Percentiles rank a stretch among this genome's conserved stretches.
Evolutionary conservation across 2,329 filamentous ascomycete species (phyloP).

Genomic region (Davidsoniella australis): DNA sequence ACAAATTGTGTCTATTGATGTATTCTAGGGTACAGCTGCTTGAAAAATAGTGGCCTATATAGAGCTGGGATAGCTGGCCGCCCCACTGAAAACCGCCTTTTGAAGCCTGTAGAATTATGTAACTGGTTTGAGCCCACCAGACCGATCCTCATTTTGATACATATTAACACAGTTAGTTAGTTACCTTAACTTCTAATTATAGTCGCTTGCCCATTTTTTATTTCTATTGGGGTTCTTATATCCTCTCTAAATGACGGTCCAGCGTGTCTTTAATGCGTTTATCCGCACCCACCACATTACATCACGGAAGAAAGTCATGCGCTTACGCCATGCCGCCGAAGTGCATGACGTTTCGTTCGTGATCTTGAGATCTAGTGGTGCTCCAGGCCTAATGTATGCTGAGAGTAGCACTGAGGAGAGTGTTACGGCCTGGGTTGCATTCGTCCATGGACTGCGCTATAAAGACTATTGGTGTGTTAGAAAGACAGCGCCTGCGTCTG

Average conservation of each 20-base stretch:
- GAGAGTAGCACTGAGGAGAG: constrained; percentile 36
- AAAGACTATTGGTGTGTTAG: constrained; percentile 53
- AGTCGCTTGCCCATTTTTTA: neutral
- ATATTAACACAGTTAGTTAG: no score
- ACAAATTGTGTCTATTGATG: no score
- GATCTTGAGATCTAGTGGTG: constrained; percentile 48
- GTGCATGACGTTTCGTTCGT: constrained; percentile 40
- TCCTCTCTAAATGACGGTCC: no score
- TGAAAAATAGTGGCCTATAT: no score
- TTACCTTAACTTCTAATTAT: no score
- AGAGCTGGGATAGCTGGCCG: no score
- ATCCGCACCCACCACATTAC: constrained; percentile 72
- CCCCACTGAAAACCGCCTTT: no score
- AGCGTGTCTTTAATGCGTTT: constrained; percentile 30
- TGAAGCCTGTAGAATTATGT: no score
- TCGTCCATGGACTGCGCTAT: constrained; percentile 48
- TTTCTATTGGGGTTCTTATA: neutral
- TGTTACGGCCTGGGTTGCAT: constrained; percentile 45
- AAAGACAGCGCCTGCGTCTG: constrained; percentile 26
- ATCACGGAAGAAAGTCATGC: constrained; percentile 51
- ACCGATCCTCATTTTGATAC: no score
- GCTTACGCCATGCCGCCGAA: constrained; percentile 44
- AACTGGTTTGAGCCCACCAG: no score
- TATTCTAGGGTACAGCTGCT: no score
- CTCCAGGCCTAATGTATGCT: constrained; percentile 65